These are phyloP conservation scores for Trichosporon sp. DNA, from an alignment of 1,284 basidiomycete genomes.

Conservation along the genomic window DNA sequence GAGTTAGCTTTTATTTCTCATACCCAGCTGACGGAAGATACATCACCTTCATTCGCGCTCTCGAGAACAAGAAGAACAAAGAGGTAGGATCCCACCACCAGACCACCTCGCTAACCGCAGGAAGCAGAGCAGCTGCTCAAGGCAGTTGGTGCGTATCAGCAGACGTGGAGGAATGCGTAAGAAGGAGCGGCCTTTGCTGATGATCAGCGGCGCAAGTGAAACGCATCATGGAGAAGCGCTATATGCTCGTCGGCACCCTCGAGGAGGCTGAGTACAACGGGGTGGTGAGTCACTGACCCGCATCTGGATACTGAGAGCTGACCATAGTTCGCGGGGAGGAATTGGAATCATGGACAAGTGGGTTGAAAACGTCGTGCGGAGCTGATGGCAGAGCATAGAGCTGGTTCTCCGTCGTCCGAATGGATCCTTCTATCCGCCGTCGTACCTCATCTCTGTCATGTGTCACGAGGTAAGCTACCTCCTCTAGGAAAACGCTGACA, in stretches of 20 bases:
- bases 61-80: conserved; percentile 30
- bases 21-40: conserved; percentile 23
- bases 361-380: neutral
- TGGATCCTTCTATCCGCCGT: conserved; percentile 42
- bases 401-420: conserved; percentile 44
- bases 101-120: neutral
- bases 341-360: conserved; percentile 50
- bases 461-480: conserved; percentile 42
- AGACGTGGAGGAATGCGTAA: neutral
- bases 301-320: conserved; percentile 12
- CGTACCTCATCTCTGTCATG: conserved; percentile 45
- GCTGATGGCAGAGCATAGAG: conserved; percentile 33
- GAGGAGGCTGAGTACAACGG: conserved; percentile 45
- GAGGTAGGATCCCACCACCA: conserved; percentile 20
- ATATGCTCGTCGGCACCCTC: conserved; percentile 41
- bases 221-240: conserved; percentile 42
- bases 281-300: conserved; percentile 27
- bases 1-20: conserved; percentile 20
- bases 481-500: neutral
- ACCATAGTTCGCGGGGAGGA: conserved; percentile 42
- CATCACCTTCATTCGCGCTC: conserved; percentile 40
- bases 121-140: conserved; percentile 43
- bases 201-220: conserved; percentile 35
- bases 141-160: conserved; percentile 35
- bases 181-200: neutral